Evolutionary conservation across 495 filamentous ascomycete genomes (phyloP).

Genomic region (Daldinia caldariorum): DNA sequence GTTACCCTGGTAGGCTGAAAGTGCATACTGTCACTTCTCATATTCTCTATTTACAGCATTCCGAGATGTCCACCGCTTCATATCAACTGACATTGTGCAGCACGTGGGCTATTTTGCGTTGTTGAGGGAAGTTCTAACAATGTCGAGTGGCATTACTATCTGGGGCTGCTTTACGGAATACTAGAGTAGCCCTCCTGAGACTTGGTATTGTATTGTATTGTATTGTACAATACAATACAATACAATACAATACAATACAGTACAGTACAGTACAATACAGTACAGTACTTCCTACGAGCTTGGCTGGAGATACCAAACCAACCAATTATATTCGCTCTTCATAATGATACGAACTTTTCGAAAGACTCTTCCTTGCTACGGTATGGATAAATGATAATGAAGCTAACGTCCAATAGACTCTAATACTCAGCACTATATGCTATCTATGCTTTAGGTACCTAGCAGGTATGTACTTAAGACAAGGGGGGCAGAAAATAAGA

Average conservation of each 20-base stretch:
- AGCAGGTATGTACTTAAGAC: too few relatives aligned
- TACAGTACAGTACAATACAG: too few relatives aligned
- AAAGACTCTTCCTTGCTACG: too few relatives aligned
- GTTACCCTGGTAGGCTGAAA: constrained; percentile 3
- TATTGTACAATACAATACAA: too few relatives aligned
- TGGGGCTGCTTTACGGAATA: neutral
- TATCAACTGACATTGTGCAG: constrained; percentile 10
- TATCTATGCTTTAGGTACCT: too few relatives aligned
- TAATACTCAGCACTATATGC: too few relatives aligned
- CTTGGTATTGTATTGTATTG: neutral
- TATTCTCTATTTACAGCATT: neutral
- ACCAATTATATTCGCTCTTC: neutral
- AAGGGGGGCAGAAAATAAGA: too few relatives aligned
- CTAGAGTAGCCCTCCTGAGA: neutral
- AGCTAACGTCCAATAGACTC: too few relatives aligned
- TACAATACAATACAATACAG: too few relatives aligned
- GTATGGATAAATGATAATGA: too few relatives aligned
- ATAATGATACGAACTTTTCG: neutral
- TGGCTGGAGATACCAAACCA: neutral
- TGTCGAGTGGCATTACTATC: neutral
- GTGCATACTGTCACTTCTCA: constrained; percentile 18
- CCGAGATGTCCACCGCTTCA: constrained; percentile 15
- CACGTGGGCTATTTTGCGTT: neutral
- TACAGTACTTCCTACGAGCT: neutral
- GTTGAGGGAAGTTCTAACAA: neutral